Conservation (phyloP, 306 rosid genomes). For the Vachellia collinsii region DNA sequence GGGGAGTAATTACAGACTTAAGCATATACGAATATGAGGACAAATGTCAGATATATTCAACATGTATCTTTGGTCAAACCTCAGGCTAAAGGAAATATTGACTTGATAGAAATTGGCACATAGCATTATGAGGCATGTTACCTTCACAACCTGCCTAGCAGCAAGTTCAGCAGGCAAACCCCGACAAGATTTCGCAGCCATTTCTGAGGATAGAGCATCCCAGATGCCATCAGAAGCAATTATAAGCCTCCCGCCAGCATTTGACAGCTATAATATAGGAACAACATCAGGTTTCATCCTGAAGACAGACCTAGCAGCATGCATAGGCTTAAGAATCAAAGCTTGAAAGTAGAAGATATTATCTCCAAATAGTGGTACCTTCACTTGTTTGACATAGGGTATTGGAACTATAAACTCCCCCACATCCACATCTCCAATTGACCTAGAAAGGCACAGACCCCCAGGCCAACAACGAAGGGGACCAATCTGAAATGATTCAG, state of each 20-base stretch:
- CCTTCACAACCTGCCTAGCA: constrained; percentile 81
- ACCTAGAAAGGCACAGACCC: constrained; percentile 76
- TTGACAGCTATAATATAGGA: constrained; percentile 50
- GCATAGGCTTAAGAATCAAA: constrained; percentile 12
- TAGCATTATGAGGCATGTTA: constrained; percentile 24
- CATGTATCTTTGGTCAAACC: neutral
- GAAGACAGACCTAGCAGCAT: neutral
- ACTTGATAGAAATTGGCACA: constrained; percentile 19
- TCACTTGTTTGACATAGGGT: constrained; percentile 77
- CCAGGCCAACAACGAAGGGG: constrained; percentile 95
- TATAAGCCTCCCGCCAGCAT: constrained; percentile 71
- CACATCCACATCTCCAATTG: constrained; percentile 80
- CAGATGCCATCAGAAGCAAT: constrained; percentile 81
- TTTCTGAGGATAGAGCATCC: constrained; percentile 73
- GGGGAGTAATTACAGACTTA: constrained; percentile 2
- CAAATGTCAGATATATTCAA: constrained; percentile 8
- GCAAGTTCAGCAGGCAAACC: constrained; percentile 81
- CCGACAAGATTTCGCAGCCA: constrained; percentile 65
- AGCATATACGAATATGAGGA: neutral
- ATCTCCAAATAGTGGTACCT: constrained; percentile 44
- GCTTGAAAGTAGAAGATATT: neutral
- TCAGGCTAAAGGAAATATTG: neutral
- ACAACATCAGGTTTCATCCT: constrained; percentile 33
- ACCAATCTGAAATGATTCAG: constrained; percentile 72
- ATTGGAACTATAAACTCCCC: constrained; percentile 78